Evolutionary conservation across 2,329 filamentous ascomycete species (phyloP), one percentile per base, ranked within the genome.

Genomic region (Rhexocercosporidium sp.): DNA sequence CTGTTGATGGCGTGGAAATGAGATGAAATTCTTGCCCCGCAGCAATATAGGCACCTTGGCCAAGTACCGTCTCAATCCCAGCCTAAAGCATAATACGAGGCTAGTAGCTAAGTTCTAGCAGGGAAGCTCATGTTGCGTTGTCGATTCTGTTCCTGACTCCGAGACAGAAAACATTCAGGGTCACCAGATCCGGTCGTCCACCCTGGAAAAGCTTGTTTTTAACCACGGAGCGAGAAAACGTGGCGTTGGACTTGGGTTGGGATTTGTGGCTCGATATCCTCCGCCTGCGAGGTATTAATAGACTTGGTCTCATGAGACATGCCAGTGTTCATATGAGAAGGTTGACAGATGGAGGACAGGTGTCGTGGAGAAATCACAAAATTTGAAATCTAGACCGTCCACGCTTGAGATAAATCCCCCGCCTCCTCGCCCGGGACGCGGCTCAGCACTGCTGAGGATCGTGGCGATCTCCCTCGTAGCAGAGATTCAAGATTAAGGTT

Each of bases 41-140:
- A 65, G 51, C 65, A 69, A 65, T 69, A 67, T 61, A 61, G 34
- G 59, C 65, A 66, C 49, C 64, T 65, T 60, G 57, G 54, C 47
- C 65, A 65, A 66, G 47, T 66, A 39, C 49, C 31, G 62, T 67
- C 22, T 67, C 39, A 37, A 66, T 47, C 64, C 70, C 65, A 66
- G 68, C 54, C 63, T 59, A 68, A 69, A 69, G 53, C 46, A 66
- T 31, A 54, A 65, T 67, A 68, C 68, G 62, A 68, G 66, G 47
- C 27, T 59, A 27, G 20, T 27, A 49, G 44, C 59, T 59, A 53
- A 29, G 16, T 3, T 59, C 22, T 37, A 62, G 34, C 44, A 59
- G 54, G 54, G 54, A 37, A 39, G 34, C 6, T 44, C 39, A 47
- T 63, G 59, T 62, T 37, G 41, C 34, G 37, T 53, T 66, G 53